Percentiles rank a stretch among this genome's conserved stretches.
These are phyloP conservation scores for Linum trigynum DNA, from an alignment of 345 rosid species.

Conservation along the genomic window DNA sequence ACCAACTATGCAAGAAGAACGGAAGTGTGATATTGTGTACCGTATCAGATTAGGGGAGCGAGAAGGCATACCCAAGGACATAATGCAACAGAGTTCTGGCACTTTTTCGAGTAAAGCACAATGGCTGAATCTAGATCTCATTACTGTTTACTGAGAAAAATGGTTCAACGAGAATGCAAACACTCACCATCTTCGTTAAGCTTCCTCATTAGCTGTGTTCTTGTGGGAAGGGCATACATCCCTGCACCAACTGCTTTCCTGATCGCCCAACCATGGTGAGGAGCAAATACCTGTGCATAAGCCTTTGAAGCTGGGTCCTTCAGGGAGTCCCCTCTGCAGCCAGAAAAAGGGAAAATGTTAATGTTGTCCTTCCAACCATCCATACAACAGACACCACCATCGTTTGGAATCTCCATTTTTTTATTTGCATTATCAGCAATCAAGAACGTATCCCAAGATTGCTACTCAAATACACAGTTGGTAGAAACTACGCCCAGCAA, in stretches of 20 bases:
- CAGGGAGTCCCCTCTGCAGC: conserved; percentile 68
- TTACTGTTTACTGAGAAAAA: conserved; percentile 5
- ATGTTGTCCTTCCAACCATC: neutral
- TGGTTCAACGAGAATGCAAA: neutral
- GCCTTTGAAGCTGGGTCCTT: conserved; percentile 85
- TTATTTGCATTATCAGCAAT: neutral
- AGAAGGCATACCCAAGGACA: too few species aligned
- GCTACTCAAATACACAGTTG: neutral
- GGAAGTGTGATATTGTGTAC: neutral
- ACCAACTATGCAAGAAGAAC: neutral
- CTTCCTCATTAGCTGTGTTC: conserved; percentile 54
- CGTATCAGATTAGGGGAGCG: neutral
- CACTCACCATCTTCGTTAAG: conserved; percentile 86
- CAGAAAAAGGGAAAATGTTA: neutral
- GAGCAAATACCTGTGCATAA: conserved; percentile 84
- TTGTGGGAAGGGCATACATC: conserved; percentile 94
- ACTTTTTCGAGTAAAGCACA: neutral
- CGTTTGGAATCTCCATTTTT: neutral
- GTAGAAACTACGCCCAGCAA: neutral
- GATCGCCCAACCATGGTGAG: conserved; percentile 94
- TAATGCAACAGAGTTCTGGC: too few species aligned
- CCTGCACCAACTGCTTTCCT: conserved; percentile 87
- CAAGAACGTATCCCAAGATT: neutral
- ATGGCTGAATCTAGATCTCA: neutral
- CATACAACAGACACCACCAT: conserved; percentile 7